Evolutionary conservation across 208 protist genomes (phyloP), one percentile per base, ranked within the genome.

Genomic region (Wallacemonas rigidus): DNA sequence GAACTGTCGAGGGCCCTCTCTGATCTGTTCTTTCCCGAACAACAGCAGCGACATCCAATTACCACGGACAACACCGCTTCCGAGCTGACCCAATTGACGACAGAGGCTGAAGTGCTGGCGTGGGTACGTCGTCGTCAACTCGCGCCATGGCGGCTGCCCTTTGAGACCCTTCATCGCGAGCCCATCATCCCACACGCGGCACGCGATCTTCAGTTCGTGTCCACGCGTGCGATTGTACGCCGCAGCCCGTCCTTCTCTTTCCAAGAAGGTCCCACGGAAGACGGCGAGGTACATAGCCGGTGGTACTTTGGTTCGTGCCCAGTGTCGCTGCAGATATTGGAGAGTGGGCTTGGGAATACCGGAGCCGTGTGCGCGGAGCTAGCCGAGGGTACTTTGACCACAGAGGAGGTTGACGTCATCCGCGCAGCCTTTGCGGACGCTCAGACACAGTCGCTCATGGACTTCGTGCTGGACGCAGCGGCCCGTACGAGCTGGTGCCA

Each of bases 401-500:
- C 12, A 36, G 47, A 69, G 11, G 51, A 70, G 39, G 3, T 51
- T 7, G 64, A 26, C 15, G 50, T 50, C 6, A 35, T 63, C 2
- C 3, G 38, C 15, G 82, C 80, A 64, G 56, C 62, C 15, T 53
- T 75, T 15, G 36, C 62, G 15, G 58, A 75, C 2, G 77, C 70
- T 5, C 60, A 65, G 60, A 79, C 65, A 11, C 54, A 40, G 47
- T 90, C 77, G 3, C 36, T 87, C 48, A 83, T 53, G 17, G 38
- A 17, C 41, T 94, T 94, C 72, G 68, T 89, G 58, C 79, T 86
- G 61, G 89, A 94, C 64, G 82, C 79, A 53, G 73, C 69, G 1
- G 73, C 67, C 15, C 89, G 89, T 47, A 44, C 60, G 38, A 56
- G 63, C 38, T 94, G 89, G 89, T 89, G 77, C 72, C 86, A 91